Conservation (phyloP, 1,284 basidiomycete genomes). For the Butyriboletus appendiculatus region DNA sequence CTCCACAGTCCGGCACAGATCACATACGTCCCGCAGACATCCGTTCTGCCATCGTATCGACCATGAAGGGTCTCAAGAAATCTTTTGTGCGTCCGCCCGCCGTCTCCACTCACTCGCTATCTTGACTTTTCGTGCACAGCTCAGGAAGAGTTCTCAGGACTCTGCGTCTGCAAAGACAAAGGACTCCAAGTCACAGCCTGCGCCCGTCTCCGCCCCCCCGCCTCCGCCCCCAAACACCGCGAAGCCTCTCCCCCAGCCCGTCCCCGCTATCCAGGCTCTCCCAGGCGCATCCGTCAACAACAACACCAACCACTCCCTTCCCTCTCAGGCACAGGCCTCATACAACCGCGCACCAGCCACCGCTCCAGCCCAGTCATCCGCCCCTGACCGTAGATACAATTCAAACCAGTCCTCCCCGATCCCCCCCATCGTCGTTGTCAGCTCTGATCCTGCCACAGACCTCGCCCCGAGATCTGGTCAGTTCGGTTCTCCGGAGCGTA, state of each 20-base stretch:
- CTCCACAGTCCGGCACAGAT: constrained; percentile 13
- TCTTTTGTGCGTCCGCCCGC: constrained; percentile 59
- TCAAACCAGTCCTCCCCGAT: constrained; percentile 53
- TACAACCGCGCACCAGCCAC: constrained; percentile 47
- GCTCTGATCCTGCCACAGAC: constrained; percentile 72
- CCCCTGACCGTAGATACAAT: constrained; percentile 55
- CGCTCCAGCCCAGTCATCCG: constrained; percentile 35
- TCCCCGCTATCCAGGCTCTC: constrained; percentile 38
- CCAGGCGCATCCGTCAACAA: constrained; percentile 44
- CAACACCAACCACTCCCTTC: constrained; percentile 44
- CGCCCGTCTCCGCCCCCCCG: constrained; percentile 52
- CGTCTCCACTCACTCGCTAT: constrained; percentile 15
- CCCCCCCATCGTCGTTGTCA: constrained; percentile 90
- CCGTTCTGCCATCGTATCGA: constrained; percentile 19
- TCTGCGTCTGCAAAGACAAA: constrained; percentile 68
- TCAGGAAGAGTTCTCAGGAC: constrained; percentile 67
- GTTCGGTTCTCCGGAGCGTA: constrained; percentile 50
- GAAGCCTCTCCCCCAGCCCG: constrained; percentile 57
- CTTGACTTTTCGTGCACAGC: constrained; percentile 42
- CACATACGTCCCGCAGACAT: constrained; percentile 13
- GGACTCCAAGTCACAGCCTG: constrained; percentile 52
- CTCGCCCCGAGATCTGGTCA: constrained; percentile 43
- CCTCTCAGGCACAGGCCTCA: constrained; percentile 33
- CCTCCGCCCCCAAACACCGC: constrained; percentile 65
- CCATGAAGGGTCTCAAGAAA: constrained; percentile 91